Conservation (phyloP, 352 stramenopile species). For the Paralagenidium karlingii region DNA sequence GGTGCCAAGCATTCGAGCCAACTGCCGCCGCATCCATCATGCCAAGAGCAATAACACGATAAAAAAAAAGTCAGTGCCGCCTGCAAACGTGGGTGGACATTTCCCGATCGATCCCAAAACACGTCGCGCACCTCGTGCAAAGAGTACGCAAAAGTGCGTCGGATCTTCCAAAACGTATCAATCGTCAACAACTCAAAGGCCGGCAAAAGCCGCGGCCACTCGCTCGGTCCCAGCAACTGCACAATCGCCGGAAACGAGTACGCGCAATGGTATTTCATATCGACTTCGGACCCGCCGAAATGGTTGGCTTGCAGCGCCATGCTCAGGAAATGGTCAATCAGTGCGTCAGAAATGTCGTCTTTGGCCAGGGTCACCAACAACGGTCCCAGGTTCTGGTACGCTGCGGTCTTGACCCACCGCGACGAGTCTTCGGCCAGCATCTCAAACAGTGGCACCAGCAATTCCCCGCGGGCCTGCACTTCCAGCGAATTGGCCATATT, state of each 20-base stretch:
- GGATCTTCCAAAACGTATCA: conserved; percentile 83
- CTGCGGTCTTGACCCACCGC: conserved; percentile 89
- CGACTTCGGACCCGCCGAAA: conserved; percentile 59
- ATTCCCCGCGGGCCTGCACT: conserved; percentile 46
- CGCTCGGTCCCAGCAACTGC: conserved; percentile 44
- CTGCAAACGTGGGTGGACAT: background rate
- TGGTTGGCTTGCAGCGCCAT: conserved; percentile 50
- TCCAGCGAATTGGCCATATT: conserved; percentile 76
- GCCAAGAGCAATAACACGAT: too few relatives aligned
- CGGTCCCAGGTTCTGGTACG: conserved; percentile 84
- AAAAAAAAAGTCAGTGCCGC: too few relatives aligned
- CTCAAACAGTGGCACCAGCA: conserved; percentile 85
- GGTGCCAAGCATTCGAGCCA: conserved; percentile 66
- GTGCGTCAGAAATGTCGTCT: conserved; percentile 61
- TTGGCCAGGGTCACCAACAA: conserved; percentile 76
- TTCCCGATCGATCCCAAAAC: background rate
- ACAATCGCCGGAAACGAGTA: conserved; percentile 87
- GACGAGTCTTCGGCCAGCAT: conserved; percentile 82
- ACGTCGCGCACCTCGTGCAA: conserved; percentile 68
- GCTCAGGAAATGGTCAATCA: conserved; percentile 72
- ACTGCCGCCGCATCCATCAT: too few relatives aligned
- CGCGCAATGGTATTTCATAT: conserved; percentile 88
- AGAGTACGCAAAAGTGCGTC: conserved; percentile 86
- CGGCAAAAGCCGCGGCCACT: conserved; percentile 68
- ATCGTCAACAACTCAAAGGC: conserved; percentile 72